Evolutionary conservation across 2,329 filamentous ascomycete species (phyloP), one percentile per base, ranked within the genome.

Genomic region (Aspergillus arachidicola): DNA sequence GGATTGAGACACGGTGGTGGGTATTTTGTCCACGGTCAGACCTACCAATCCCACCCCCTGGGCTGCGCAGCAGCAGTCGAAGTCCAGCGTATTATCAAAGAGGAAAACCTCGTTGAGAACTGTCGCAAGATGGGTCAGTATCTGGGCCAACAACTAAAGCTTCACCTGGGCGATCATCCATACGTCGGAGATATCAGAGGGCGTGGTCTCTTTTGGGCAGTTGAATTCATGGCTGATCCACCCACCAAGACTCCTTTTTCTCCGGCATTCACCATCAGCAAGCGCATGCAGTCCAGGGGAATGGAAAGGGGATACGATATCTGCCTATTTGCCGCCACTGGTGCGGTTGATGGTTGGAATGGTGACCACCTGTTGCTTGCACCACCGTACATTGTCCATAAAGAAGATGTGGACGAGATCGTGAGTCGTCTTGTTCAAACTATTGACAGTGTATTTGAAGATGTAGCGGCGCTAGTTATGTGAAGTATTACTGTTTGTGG

Each of bases 31-130:
- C 84, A 87, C 67, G 85, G 84, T 0, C 84, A 87, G 75, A 66
- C 87, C 80, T 87, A 51, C 86, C 90, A 71, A 85, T 87, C 60
- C 81, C 82, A 84, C 63, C 81, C 85, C 0, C 67, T 85, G 10
- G 80, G 78, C 6, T 86, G 84, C 67, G 80, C 81, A n/a, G 83
- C 80, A 4, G 85, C 86, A 0, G 84, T 86, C 0, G 87, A 85
- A 0, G 76, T 89, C 0, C 85, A 86, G 38, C 87, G 75, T 16
- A 85, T 89, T 34, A 80, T 91, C 19, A 71, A 78, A 2, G 75
- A 86, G 7, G 82, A 88, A 0, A 76, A 83, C 1, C 73, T 91
- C 1, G 70, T 91, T 0, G 72, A 79, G 1, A 88, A 59, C 21
- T 57, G 23, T 16, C 48, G 41, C 4, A 26, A 41, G 1, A 66